Percentiles rank a stretch among this genome's conserved stretches.
Evolutionary conservation across 2,329 filamentous ascomycete species (phyloP).

Genomic region (Alternaria ethzedia): DNA sequence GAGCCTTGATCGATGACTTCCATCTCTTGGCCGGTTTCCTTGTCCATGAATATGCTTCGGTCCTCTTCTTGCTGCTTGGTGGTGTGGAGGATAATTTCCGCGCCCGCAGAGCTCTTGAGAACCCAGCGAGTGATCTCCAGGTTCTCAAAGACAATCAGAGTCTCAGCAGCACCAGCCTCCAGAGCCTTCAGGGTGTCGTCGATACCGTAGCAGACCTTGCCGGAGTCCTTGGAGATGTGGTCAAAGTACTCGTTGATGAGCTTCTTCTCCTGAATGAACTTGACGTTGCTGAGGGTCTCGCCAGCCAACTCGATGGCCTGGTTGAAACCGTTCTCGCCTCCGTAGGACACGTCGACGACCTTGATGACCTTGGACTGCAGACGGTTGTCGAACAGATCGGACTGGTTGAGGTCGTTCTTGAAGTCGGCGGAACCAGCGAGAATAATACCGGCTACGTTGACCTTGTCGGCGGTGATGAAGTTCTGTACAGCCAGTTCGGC

Average conservation of each 20-base stretch:
- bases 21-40: conserved; percentile 96
- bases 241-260: conserved; percentile 99
- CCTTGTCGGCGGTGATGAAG: conserved; percentile 98
- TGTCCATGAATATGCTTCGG: conserved; percentile 90
- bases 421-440: conserved; percentile 97
- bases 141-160: conserved; percentile 95
- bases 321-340: conserved; percentile 99
- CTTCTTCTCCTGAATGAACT: conserved; percentile 99
- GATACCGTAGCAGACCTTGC: conserved; percentile 96
- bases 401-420: conserved; percentile 98
- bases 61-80: conserved; percentile 83
- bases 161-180: conserved; percentile 94
- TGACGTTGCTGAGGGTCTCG: conserved; percentile 97
- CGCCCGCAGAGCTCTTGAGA: conserved; percentile 78
- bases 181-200: conserved; percentile 97
- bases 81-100: conserved; percentile 80
- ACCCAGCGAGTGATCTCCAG: conserved; percentile 92
- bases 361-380: conserved; percentile 97
- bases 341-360: conserved; percentile 98
- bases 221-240: conserved; percentile 97
- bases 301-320: conserved; percentile 95
- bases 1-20: conserved; percentile 85
- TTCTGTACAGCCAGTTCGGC: conserved; percentile 98
- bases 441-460: conserved; percentile 95
- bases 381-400: conserved; percentile 94